Evolutionary conservation across 176 grass and related monocot species (phyloP).

Genomic region (Alloteropsis semialata): DNA sequence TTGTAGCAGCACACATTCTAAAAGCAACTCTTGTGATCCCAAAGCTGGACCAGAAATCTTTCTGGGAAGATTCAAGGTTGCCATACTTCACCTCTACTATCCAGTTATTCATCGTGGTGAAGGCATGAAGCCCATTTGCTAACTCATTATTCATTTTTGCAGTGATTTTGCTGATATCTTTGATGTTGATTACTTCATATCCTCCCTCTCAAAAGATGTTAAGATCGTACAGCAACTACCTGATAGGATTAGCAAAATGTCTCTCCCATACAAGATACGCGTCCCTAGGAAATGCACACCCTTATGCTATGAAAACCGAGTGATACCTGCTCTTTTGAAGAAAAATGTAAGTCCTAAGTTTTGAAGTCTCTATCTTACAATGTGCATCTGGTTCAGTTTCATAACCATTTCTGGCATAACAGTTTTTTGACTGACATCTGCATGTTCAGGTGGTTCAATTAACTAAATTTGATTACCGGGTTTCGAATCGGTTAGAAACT

Average conservation of each 20-base stretch:
- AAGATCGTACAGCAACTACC: conserved; percentile 61
- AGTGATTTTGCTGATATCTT: conserved; percentile 77
- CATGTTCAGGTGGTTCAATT: neutral
- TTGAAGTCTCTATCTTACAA: neutral
- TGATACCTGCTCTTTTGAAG: conserved; percentile 60
- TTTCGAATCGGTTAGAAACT: neutral
- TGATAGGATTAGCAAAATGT: conserved; percentile 19
- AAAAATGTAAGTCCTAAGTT: conserved; percentile 48
- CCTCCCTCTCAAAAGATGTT: conserved; percentile 54
- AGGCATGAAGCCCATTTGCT: neutral
- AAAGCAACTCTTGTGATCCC: conserved; percentile 71
- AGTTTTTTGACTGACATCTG: neutral
- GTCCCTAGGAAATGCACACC: conserved; percentile 69
- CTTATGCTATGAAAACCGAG: conserved; percentile 62
- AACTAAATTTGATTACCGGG: neutral
- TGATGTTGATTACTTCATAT: conserved; percentile 68
- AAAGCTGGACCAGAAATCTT: conserved; percentile 63
- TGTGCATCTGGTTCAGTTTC: neutral
- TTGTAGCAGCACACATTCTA: conserved; percentile 60
- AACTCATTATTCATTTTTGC: conserved; percentile 7
- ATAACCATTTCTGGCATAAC: neutral
- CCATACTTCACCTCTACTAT: conserved; percentile 6
- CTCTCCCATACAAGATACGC: conserved; percentile 57
- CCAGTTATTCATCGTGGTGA: conserved; percentile 5
- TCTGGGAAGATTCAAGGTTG: conserved; percentile 76